A percentile compares a stretch with the other conserved stretches of the same genome.
Conservation (phyloP, 768 basidiomycete genomes). For the Pleurotus cornucopiae region DNA sequence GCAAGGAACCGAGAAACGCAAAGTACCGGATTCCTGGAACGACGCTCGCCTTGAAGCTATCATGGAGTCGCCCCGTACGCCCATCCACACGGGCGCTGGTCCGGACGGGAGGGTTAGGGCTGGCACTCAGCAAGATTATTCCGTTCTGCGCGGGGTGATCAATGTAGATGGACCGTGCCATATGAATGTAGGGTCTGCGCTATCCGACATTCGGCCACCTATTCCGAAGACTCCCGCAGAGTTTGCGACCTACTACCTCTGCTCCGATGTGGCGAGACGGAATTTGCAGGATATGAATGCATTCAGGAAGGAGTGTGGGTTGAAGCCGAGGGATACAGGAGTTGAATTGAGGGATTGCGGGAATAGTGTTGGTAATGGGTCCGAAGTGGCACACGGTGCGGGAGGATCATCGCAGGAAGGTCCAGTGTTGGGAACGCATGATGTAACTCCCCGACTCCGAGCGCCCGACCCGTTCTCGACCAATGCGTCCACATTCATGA, state of each 20-base stretch:
- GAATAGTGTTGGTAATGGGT: too few relatives aligned
- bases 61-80: not conserved
- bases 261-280: constrained; percentile 23
- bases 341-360: too few relatives aligned
- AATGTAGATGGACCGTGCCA: not conserved
- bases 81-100: not conserved
- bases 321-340: constrained; percentile 27
- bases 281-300: constrained; percentile 43
- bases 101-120: too few relatives aligned
- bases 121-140: too few relatives aligned
- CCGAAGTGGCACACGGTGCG: too few relatives aligned
- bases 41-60: not conserved
- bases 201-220: not conserved
- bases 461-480: too few relatives aligned
- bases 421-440: too few relatives aligned
- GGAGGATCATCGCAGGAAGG: too few relatives aligned
- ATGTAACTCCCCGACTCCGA: too few relatives aligned
- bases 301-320: constrained; percentile 43
- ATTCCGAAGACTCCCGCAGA: constrained; percentile 42
- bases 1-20: too few relatives aligned
- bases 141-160: too few relatives aligned
- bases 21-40: not conserved
- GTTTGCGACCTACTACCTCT: constrained; percentile 32
- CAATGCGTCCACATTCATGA: too few relatives aligned
- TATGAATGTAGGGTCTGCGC: not conserved